phyloP scores from a whole-genome alignment of 768 basidiomycete genomes.

The Boletellus ananiceps region DNA sequence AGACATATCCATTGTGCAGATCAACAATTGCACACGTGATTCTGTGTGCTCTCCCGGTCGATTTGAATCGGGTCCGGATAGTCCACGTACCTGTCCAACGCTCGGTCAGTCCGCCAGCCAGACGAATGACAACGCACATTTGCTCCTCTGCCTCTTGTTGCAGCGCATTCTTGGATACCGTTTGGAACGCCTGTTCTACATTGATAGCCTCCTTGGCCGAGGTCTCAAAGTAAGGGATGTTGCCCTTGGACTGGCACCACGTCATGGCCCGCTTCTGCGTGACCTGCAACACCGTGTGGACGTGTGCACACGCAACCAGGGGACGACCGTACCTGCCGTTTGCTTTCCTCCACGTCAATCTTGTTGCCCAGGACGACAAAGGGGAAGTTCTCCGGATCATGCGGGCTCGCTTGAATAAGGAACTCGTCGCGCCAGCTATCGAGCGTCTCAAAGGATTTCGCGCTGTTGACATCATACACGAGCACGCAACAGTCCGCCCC shows the following conservation, averaged over 20 bases:
- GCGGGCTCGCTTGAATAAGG: constrained; percentile 96
- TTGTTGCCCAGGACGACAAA: constrained; percentile 99
- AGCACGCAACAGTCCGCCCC: constrained; percentile 99
- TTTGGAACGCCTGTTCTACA: constrained; percentile 99
- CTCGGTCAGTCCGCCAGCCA: constrained; percentile 11
- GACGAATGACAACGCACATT: constrained; percentile 52
- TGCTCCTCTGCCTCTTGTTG: constrained; percentile 97
- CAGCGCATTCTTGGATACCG: constrained; percentile 98
- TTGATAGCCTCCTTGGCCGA: constrained; percentile 99
- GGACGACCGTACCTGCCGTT: constrained; percentile 71
- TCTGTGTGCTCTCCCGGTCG: constrained; percentile 88
- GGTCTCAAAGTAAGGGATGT: constrained; percentile 99
- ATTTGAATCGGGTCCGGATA: constrained; percentile 99
- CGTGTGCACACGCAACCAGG: background rate
- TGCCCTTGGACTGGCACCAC: constrained; percentile 99
- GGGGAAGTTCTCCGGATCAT: constrained; percentile 99
- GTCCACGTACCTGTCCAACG: constrained; percentile 79
- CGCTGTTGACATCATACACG: constrained; percentile 98
- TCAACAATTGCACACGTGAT: constrained; percentile 89
- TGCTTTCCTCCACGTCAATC: constrained; percentile 99
- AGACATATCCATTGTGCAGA: constrained; percentile 26
- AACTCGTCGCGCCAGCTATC: constrained; percentile 99
- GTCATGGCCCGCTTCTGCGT: constrained; percentile 99
- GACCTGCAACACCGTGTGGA: constrained; percentile 49
- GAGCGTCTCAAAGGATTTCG: constrained; percentile 96